These are phyloP conservation scores for Cladophialophora yegresii DNA, from an alignment of 2,329 filamentous ascomycete species.

Conservation along the genomic window DNA sequence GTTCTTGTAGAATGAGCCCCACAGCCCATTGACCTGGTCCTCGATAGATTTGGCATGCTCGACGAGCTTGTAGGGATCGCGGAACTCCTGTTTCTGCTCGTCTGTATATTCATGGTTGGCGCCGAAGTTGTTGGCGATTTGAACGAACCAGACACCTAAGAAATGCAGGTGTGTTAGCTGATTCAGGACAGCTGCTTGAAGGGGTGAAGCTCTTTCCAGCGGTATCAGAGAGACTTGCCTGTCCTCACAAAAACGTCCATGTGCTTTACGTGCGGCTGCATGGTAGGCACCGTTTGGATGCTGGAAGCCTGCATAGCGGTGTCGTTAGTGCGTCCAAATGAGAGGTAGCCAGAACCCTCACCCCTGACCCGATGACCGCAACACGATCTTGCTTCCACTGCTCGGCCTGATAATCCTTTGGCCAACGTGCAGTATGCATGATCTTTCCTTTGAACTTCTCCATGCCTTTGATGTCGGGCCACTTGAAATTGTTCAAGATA, in stretches of 20 bases:
- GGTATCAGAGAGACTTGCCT: constrained; percentile 30
- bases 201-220: background rate
- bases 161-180: background rate
- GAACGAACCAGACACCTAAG: constrained; percentile 41
- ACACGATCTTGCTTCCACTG: constrained; percentile 48
- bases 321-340: background rate
- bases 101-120: constrained; percentile 49
- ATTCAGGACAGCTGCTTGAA: background rate
- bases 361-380: constrained; percentile 51
- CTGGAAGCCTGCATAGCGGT: constrained; percentile 37
- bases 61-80: constrained; percentile 46
- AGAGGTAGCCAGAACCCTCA: constrained; percentile 34
- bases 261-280: constrained; percentile 52
- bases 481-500: constrained; percentile 55
- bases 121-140: constrained; percentile 52
- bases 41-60: constrained; percentile 52
- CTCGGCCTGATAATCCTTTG: constrained; percentile 48
- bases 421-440: constrained; percentile 49
- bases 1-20: constrained; percentile 50
- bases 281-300: constrained; percentile 51
- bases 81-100: constrained; percentile 46
- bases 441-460: constrained; percentile 50
- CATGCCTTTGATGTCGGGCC: constrained; percentile 42
- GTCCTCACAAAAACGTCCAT: constrained; percentile 52
- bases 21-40: constrained; percentile 52